Percentiles rank a stretch among this genome's conserved stretches.
Conservation (phyloP, 1,139 yeast genomes). For the Scheffersomyces cryptocercus region DNA sequence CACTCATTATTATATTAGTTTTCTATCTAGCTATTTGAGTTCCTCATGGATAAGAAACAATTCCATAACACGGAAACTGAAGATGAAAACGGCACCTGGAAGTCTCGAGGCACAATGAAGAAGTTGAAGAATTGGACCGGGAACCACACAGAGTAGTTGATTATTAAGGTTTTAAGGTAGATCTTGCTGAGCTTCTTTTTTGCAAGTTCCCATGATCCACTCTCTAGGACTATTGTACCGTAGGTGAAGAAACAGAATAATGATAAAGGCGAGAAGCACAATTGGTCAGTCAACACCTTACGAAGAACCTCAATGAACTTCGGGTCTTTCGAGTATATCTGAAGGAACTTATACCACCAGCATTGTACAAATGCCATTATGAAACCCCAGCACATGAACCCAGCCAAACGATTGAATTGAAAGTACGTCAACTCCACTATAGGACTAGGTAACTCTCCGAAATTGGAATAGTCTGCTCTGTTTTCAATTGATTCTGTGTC, state of each 20-base stretch:
- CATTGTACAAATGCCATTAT: conserved; percentile 81
- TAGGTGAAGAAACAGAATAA: conserved; percentile 79
- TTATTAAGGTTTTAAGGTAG: conserved; percentile 74
- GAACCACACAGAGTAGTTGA: conserved; percentile 92
- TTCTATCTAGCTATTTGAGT: conserved; percentile 28
- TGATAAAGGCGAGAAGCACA: conserved; percentile 85
- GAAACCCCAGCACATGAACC: conserved; percentile 89
- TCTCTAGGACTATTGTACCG: conserved; percentile 79
- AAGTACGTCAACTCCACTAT: conserved; percentile 42
- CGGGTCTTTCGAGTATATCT: conserved; percentile 81
- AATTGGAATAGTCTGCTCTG: conserved; percentile 3
- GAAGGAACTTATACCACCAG: conserved; percentile 85
- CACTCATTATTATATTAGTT: not conserved
- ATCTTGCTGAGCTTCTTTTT: conserved; percentile 61
- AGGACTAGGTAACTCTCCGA: conserved; percentile 8
- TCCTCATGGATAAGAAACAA: conserved; percentile 81
- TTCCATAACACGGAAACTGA: conserved; percentile 92
- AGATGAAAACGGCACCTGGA: conserved; percentile 91
- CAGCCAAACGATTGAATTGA: conserved; percentile 68
- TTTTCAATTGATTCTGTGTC: conserved; percentile 19
- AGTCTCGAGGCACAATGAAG: conserved; percentile 70
- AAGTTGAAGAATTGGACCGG: conserved; percentile 90
- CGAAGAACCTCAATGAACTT: conserved; percentile 79
- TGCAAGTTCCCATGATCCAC: conserved; percentile 67
- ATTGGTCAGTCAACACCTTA: conserved; percentile 86